Evolutionary conservation across 352 stramenopile species (phyloP).

Genomic region (Globisporangium rhizosaccharum): DNA sequence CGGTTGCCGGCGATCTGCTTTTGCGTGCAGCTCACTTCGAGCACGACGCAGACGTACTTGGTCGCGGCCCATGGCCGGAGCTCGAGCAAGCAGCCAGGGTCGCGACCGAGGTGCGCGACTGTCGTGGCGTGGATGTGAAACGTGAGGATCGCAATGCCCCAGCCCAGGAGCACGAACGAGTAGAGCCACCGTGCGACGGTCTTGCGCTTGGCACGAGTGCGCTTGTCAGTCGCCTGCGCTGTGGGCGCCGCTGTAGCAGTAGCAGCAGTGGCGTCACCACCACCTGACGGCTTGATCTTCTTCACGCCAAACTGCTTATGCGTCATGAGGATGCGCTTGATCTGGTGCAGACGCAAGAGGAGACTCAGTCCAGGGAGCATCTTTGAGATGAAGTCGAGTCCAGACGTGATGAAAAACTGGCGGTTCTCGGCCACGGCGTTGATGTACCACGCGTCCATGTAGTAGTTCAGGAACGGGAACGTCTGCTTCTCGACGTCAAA

Average conservation of each 20-base stretch:
- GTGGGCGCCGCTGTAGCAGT: no score
- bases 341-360: slow-evolving; percentile 6
- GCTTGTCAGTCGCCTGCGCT: no score
- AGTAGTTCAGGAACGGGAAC: slow-evolving; percentile 11
- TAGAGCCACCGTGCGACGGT: slow-evolving; percentile 4
- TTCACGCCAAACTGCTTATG: slow-evolving; percentile 6
- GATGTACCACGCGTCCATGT: slow-evolving; percentile 11
- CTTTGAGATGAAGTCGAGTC: slow-evolving; percentile 9
- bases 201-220: neutral
- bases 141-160: slow-evolving; percentile 1
- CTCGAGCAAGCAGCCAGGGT: slow-evolving; percentile 12
- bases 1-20: neutral
- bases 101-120: slow-evolving; percentile 5
- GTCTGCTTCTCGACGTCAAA: slow-evolving; percentile 3
- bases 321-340: slow-evolving; percentile 7
- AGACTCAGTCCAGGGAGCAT: slow-evolving; percentile 7
- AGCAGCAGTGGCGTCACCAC: neutral
- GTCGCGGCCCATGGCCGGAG: slow-evolving; percentile 15
- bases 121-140: slow-evolving; percentile 13
- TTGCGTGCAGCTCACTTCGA: slow-evolving; percentile 10
- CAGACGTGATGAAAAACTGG: slow-evolving; percentile 7
- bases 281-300: neutral
- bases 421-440: slow-evolving; percentile 5
- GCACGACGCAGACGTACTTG: slow-evolving; percentile 12
- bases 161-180: slow-evolving; percentile 16